phyloP scores from a whole-genome alignment of 371 early-diverging fungal genomes.

The Mortierella sp. region DNA sequence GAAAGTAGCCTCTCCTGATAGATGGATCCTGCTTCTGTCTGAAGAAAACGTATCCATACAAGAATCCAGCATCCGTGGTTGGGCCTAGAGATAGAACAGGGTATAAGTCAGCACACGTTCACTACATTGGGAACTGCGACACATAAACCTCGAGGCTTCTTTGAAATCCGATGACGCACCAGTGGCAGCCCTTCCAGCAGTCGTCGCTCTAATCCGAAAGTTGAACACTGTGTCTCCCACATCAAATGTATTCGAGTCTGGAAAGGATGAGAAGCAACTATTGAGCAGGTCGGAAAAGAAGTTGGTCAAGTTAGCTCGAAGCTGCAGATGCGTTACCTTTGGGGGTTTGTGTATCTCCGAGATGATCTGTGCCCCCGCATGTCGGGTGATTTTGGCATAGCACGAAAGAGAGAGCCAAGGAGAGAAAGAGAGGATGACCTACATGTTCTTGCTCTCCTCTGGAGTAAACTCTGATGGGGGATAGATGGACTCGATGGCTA shows the following conservation, averaged over 20 bases:
- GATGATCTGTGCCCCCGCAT: slow-evolving; percentile 9
- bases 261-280: slow-evolving; percentile 94
- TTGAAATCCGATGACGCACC: slow-evolving; percentile 54
- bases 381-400: background rate
- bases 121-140: too few species aligned
- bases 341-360: background rate
- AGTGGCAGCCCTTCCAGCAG: slow-evolving; percentile 66
- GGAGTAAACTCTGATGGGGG: slow-evolving; percentile 83
- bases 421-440: slow-evolving; percentile 23
- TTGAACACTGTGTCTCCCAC: slow-evolving; percentile 92
- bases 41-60: slow-evolving; percentile 95
- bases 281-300: background rate
- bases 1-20: slow-evolving; percentile 92
- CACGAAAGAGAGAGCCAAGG: background rate
- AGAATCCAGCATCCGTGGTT: slow-evolving; percentile 76
- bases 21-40: slow-evolving; percentile 88
- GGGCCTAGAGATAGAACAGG: slow-evolving; percentile 55
- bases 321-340: too few species aligned
- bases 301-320: background rate
- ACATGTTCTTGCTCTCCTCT: slow-evolving; percentile 86
- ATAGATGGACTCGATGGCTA: slow-evolving; percentile 86
- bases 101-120: background rate
- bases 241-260: slow-evolving; percentile 93
- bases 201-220: slow-evolving; percentile 83
- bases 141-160: too few species aligned